Evolutionary conservation across 2,329 filamentous ascomycete species (phyloP).

Genomic region (Botrytis aclada): DNA sequence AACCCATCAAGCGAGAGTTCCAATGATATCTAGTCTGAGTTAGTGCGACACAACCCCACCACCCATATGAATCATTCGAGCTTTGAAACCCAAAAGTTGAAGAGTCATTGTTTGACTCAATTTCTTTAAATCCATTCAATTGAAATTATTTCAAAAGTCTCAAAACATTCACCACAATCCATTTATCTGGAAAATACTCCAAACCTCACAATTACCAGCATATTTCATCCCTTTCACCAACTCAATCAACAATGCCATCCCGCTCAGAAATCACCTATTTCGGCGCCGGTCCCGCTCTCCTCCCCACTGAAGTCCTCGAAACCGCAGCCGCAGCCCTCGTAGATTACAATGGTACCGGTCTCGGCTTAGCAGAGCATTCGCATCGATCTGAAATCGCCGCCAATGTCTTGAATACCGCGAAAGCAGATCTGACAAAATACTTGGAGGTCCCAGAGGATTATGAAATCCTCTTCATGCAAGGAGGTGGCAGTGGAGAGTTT

Average conservation of each 20-base stretch:
- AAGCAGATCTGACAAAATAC: slow-evolving; percentile 67
- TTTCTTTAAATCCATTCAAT: background rate
- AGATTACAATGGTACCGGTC: slow-evolving; percentile 76
- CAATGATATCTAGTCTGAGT: background rate
- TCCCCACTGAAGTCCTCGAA: slow-evolving; percentile 80
- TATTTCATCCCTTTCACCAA: background rate
- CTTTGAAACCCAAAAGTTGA: background rate
- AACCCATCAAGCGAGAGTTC: background rate
- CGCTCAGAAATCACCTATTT: slow-evolving; percentile 69
- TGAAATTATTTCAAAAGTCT: background rate
- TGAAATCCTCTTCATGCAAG: slow-evolving; percentile 85
- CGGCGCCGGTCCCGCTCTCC: slow-evolving; percentile 82
- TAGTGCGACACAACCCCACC: background rate
- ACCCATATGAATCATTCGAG: background rate
- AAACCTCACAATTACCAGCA: background rate
- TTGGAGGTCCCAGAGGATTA: slow-evolving; percentile 84
- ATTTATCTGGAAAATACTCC: background rate
- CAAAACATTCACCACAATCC: background rate
- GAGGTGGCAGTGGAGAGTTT: slow-evolving; percentile 83
- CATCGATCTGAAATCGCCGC: slow-evolving; percentile 79
- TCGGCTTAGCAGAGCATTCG: slow-evolving; percentile 86
- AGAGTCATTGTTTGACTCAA: background rate
- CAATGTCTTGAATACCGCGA: slow-evolving; percentile 75
- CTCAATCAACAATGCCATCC: slow-evolving; percentile 11
- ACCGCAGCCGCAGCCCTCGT: slow-evolving; percentile 72